Percentiles rank a stretch among this genome's conserved stretches.
phyloP scores from a whole-genome alignment of 768 basidiomycete species.

The Boletus bicolor region DNA sequence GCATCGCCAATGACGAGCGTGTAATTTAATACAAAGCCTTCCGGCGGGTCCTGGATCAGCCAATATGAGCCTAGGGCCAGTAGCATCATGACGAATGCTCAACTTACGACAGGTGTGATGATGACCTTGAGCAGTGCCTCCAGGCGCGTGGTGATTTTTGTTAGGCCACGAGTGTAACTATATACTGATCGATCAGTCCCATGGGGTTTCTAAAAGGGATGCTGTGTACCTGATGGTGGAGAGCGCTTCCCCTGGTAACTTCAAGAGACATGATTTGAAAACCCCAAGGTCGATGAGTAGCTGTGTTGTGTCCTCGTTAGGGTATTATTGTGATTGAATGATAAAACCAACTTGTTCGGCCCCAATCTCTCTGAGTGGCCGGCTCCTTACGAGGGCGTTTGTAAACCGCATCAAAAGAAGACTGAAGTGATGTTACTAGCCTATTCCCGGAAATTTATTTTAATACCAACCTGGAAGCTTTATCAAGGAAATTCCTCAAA shows the following conservation, averaged over 20 bases:
- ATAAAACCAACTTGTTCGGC: slow-evolving; percentile 76
- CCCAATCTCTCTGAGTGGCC: slow-evolving; percentile 88
- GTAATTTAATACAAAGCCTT: slow-evolving; percentile 95
- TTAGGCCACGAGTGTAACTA: slow-evolving; percentile 81
- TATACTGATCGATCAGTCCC: slow-evolving; percentile 13
- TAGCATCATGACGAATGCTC: background rate
- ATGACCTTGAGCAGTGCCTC: slow-evolving; percentile 96
- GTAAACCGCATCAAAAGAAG: slow-evolving; percentile 86
- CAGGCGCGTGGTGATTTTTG: slow-evolving; percentile 74
- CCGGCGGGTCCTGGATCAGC: slow-evolving; percentile 72
- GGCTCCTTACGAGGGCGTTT: slow-evolving; percentile 81
- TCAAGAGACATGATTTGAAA: slow-evolving; percentile 77
- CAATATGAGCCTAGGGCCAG: background rate
- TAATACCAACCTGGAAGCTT: slow-evolving; percentile 72
- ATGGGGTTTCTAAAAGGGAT: background rate
- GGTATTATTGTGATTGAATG: background rate
- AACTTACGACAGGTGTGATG: slow-evolving; percentile 81
- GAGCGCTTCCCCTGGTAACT: slow-evolving; percentile 74
- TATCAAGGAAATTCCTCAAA: slow-evolving; percentile 88
- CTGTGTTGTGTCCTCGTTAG: slow-evolving; percentile 35
- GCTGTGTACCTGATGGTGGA: slow-evolving; percentile 50
- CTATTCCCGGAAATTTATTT: background rate
- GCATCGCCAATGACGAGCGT: slow-evolving; percentile 91
- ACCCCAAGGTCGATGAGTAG: slow-evolving; percentile 88
- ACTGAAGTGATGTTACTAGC: slow-evolving; percentile 37